Base-by-base conservation (phyloP, 1,139 yeast genomes). In the Candida sanyaensis region DNA sequence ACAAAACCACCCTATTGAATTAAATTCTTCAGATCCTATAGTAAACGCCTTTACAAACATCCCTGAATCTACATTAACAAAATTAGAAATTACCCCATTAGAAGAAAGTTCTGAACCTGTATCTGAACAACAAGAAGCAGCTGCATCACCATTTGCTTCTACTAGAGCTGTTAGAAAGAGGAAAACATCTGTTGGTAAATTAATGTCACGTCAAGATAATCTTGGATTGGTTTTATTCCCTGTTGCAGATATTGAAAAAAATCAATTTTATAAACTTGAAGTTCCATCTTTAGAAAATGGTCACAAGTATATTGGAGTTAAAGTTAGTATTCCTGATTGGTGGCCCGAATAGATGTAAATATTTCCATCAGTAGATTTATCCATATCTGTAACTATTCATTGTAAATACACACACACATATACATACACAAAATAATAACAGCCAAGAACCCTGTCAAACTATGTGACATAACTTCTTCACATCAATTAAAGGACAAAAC, bases 201-300 rank as follows among this genome's bases (percentile, higher is more conserved):
- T 91, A 7, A 62, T 89, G 11, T 66, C 84, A 1, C 64, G 77
- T 0, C 64, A 77, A 27, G 88, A 84, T 7, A 81, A 84, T 51
- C 62, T 81, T 31, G 97, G 96, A 0, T 74, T 90, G 30, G 87
- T 88, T 7, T 67, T 84, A 50, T 75, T 81, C 34, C 73, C 76
- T 30, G 64, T 81, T 47, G 78, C 73, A 33, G 79, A 75, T 45
- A 57, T 76, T 11, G 62, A 66, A 36, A 66, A 65, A 47, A 55
- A 58, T 49, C 43, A 48, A 13, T 49, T 61, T 7, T 74, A 61
- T 53, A 69, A 69, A 50, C 52, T 70, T 7, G 71, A 66, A 43
- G 46, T 69, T 1, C 72, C 72, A 1, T 57, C 57, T 12, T 50
- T 66, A 5, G 59, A 59, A 7, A 54, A 55, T 6, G 61, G 56